phyloP scores from a whole-genome alignment of 169 alveolate species.

The Plasmodium malariae region DNA sequence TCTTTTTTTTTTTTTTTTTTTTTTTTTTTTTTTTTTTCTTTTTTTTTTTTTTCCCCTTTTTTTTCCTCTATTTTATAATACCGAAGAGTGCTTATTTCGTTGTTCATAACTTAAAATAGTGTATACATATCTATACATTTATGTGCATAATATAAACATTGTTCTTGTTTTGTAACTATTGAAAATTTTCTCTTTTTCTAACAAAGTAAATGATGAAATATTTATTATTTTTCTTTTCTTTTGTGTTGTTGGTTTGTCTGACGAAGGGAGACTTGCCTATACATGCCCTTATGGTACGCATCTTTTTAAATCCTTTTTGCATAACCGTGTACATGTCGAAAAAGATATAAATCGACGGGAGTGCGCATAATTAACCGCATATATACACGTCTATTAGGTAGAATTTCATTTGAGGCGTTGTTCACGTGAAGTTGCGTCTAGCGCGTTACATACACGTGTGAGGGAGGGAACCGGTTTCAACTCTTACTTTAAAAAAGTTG shows the following conservation, averaged over 20 bases:
- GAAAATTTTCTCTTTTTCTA: background rate
- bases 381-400: background rate
- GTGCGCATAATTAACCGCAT: background rate
- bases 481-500: too few species aligned
- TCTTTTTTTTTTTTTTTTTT: too few species aligned
- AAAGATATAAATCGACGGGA: too few species aligned
- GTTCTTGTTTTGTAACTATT: background rate
- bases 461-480: too few species aligned
- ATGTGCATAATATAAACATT: background rate
- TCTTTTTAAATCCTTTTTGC: too few species aligned
- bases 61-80: too few species aligned
- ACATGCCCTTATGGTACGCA: slow-evolving; percentile 70
- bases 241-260: slow-evolving; percentile 1
- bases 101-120: background rate
- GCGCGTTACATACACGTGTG: too few species aligned
- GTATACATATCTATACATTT: background rate
- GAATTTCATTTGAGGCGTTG: too few species aligned
- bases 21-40: too few species aligned
- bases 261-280: slow-evolving; percentile 50
- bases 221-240: background rate
- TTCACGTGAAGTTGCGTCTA: too few species aligned
- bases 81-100: background rate
- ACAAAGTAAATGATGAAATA: slow-evolving; percentile 11
- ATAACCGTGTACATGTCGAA: too few species aligned
- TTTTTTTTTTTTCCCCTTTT: too few species aligned